phyloP scores from a whole-genome alignment of 2,329 filamentous ascomycete species.

The Sporothrix pseudoabietina region DNA sequence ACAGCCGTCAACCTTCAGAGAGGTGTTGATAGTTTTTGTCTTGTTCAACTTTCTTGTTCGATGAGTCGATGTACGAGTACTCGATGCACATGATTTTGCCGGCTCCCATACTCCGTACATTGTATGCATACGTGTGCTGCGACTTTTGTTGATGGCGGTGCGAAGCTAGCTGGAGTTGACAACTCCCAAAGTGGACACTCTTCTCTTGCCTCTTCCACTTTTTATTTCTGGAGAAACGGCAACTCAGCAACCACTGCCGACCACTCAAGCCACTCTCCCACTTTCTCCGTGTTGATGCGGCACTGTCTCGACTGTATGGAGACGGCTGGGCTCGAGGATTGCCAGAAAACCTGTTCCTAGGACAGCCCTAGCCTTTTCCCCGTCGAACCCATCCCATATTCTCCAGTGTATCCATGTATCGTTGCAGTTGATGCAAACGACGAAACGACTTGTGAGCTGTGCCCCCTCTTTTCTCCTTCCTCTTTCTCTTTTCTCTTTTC shows the following conservation, averaged over 20 bases:
- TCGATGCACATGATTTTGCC: neutral
- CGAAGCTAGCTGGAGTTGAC: neutral
- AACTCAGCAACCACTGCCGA: slow-evolving; percentile 4
- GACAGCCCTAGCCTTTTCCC: slow-evolving; percentile 11
- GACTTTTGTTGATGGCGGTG: neutral
- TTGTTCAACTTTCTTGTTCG: neutral
- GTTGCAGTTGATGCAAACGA: neutral
- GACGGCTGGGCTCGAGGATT: neutral
- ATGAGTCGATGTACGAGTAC: neutral
- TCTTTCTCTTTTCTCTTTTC: no score
- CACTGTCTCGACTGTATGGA: neutral
- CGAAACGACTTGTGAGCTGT: neutral
- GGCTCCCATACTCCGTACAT: no score
- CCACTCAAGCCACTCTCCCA: neutral
- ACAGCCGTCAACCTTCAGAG: neutral
- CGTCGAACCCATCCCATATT: neutral
- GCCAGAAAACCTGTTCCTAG: neutral
- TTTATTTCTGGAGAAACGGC: neutral
- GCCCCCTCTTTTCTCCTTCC: no score
- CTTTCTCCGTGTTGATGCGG: neutral
- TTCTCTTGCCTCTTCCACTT: neutral
- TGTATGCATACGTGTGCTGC: neutral
- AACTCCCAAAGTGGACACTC: slow-evolving; percentile 18
- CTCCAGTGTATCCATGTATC: neutral
- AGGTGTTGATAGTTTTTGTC: neutral